These are phyloP conservation scores for Candida tallmaniae DNA, from an alignment of 805 yeast species.

Conservation along the genomic window DNA sequence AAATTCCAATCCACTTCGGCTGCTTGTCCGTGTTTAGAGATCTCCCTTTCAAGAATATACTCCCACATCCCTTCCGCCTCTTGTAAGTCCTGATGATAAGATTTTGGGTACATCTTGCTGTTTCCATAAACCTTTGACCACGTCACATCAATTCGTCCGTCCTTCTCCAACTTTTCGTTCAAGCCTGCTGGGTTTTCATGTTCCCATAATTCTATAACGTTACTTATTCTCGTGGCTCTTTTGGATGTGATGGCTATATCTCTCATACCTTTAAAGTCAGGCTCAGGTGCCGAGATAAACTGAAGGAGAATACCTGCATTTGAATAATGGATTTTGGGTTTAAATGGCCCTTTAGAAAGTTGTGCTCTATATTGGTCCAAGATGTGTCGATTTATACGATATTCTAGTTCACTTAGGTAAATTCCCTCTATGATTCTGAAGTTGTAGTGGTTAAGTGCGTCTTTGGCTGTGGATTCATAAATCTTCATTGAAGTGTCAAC, in stretches of 20 bases:
- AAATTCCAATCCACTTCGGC: neutral
- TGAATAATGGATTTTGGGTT: conserved; percentile 26
- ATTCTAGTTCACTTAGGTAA: conserved; percentile 29
- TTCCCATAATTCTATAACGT: conserved; percentile 29
- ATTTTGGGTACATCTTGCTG: conserved; percentile 21
- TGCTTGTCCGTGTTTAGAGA: no score
- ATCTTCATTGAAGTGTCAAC: conserved; percentile 6
- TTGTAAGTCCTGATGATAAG: conserved; percentile 22
- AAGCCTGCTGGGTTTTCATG: conserved; percentile 3
- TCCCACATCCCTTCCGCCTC: conserved; percentile 36
- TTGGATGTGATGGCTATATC: conserved; percentile 29
- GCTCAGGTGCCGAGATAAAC: conserved; percentile 23
- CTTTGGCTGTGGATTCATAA: conserved; percentile 9
- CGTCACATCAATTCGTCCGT: conserved; percentile 27
- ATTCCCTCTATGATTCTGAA: conserved; percentile 26
- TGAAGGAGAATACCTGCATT: conserved; percentile 30
- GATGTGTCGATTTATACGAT: conserved; percentile 26
- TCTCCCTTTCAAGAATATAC: conserved; percentile 15
- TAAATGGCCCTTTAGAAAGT: conserved; percentile 33
- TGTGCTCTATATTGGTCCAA: conserved; percentile 15
- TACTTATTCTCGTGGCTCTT: conserved; percentile 19
- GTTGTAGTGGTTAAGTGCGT: conserved; percentile 29
- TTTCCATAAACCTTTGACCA: conserved; percentile 10
- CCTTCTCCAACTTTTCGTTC: conserved; percentile 13
- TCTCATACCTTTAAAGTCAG: conserved; percentile 14